Percentiles rank a stretch among this genome's conserved stretches.
phyloP scores from a whole-genome alignment of 768 basidiomycete species.

The Brasilioporus rufonigricans region DNA sequence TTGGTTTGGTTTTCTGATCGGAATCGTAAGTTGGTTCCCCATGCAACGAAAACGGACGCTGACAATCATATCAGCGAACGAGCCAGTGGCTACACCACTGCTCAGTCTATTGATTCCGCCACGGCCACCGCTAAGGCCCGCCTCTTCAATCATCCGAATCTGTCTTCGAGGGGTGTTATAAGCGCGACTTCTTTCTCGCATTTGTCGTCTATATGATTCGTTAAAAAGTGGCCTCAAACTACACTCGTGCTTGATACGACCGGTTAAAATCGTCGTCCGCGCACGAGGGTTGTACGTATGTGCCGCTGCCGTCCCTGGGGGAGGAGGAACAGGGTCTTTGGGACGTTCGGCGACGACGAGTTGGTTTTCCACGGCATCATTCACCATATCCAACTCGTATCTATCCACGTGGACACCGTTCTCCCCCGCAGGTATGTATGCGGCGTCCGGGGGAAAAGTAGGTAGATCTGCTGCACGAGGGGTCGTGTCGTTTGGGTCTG shows the following conservation, averaged over 20 bases:
- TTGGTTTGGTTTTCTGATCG: conserved; percentile 59
- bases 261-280: conserved; percentile 75
- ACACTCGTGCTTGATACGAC: conserved; percentile 79
- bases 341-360: conserved; percentile 81
- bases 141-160: conserved; percentile 74
- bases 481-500: conserved; percentile 46
- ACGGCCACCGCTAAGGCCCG: conserved; percentile 62
- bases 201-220: conserved; percentile 65
- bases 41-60: conserved; percentile 28
- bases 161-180: conserved; percentile 67
- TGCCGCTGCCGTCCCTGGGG: conserved; percentile 34
- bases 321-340: conserved; percentile 53
- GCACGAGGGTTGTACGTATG: conserved; percentile 55
- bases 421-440: conserved; percentile 29
- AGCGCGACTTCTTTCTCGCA: conserved; percentile 62
- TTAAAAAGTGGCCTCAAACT: conserved; percentile 68
- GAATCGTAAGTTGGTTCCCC: conserved; percentile 5
- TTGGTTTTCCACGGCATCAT: conserved; percentile 81
- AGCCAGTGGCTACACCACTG: conserved; percentile 61
- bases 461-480: conserved; percentile 24
- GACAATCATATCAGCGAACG: conserved; percentile 68
- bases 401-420: conserved; percentile 46
- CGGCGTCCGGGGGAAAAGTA: conserved; percentile 29
- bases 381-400: conserved; percentile 88
- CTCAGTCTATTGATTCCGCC: conserved; percentile 77